Conservation (phyloP, 768 basidiomycete genomes). For the Sporobolomyces roseus region DNA sequence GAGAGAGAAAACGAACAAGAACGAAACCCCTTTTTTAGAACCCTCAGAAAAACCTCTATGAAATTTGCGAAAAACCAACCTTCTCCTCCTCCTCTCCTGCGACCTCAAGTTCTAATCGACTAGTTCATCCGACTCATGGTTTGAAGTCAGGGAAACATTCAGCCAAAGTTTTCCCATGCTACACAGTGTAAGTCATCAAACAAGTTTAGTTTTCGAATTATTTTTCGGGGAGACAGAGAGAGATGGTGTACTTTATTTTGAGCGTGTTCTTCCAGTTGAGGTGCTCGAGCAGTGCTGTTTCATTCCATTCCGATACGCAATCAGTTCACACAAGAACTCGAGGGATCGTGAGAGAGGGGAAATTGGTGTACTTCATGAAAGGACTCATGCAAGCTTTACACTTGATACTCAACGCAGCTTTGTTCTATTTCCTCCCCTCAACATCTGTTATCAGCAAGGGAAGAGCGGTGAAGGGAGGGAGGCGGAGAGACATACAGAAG, state of each 20-base stretch:
- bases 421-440: constrained; percentile 17
- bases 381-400: constrained; percentile 32
- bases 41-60: too few species aligned
- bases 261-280: constrained; percentile 20
- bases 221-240: too few species aligned
- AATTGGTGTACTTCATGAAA: constrained; percentile 14
- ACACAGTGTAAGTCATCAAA: too few species aligned
- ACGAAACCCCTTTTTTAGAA: too few species aligned
- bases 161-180: constrained; percentile 17
- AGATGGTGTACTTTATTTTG: neutral
- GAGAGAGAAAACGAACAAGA: too few species aligned
- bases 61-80: too few species aligned
- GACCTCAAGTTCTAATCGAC: neutral
- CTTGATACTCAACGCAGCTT: constrained; percentile 23
- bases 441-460: neutral
- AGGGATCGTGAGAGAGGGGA: neutral
- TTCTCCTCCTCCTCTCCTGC: neutral
- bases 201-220: neutral
- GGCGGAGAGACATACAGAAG: neutral
- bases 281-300: neutral
- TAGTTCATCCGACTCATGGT: neutral
- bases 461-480: neutral
- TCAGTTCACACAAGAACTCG: neutral
- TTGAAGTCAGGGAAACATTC: constrained; percentile 32
- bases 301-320: neutral